Base-by-base conservation (phyloP, 768 basidiomycete genomes). In the Boletus edulis region DNA sequence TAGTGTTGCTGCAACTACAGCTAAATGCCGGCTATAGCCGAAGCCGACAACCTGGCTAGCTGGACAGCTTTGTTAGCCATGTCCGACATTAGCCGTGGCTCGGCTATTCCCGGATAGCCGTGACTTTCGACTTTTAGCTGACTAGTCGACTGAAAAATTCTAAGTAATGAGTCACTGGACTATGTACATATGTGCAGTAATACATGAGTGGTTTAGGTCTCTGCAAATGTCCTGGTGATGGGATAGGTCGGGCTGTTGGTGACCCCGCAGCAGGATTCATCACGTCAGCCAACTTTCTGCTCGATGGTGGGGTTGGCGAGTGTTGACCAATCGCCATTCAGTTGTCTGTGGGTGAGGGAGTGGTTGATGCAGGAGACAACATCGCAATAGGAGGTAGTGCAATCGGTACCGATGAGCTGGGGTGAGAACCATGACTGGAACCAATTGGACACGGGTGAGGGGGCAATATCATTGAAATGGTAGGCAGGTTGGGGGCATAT, bases 371-470 rank as follows among this genome's bases (percentile, higher is more conserved):
- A 4, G 86, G 84, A 9, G 86, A 83, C 24, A 89, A 71, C 8
- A 86, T 87, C 22, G 84, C 79, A 57, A 89, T 89, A 0, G 86
- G 86, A 46, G 88, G 88, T 1, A 89, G 75, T 1, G 84, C 77
- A 42, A 87, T 81, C n/a, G 75, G 59, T 18, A 62, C 66, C 6
- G 75, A 73, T 10, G 67, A 49, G 39, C 61, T 67, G 48, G 67
- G 43, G 60, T 81, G 76, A 6, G 73, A 70, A 20, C 76, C 70
- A 47, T 81, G 72, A 0, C 82, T 80, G 1, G 72, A 64, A 15
- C 87, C 88, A 47, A 88, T 78, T 12, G 88, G 88, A 27, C 85
- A 79, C 42, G 89, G 88, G 65, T 89, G 89, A 24, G 86, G 86
- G 40, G 89, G 89, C 31, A 91, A 76, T 8, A 81, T 79, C 31